Evolutionary conservation across 2,329 filamentous ascomycete species (phyloP).

Genomic region (Grosmannia serpens): DNA sequence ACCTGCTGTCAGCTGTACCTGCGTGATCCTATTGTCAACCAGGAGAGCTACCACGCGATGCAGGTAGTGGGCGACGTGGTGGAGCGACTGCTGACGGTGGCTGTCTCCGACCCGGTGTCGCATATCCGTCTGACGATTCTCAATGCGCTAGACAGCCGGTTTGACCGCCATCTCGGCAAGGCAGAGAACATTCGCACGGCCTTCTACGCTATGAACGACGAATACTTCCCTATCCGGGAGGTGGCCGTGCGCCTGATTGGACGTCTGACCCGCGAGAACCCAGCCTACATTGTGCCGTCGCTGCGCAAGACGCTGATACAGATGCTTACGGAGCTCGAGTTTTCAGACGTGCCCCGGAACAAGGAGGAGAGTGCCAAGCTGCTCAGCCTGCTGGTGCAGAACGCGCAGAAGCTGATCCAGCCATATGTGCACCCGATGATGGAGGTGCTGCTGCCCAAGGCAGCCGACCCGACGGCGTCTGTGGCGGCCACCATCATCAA

Average conservation of each 20-base stretch:
- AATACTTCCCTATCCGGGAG: conserved; percentile 83
- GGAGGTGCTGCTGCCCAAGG: conserved; percentile 84
- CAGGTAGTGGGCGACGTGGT: conserved; percentile 98
- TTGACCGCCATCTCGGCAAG: conserved; percentile 92
- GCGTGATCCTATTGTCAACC: conserved; percentile 91
- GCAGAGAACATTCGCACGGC: conserved; percentile 94
- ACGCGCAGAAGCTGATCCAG: conserved; percentile 85
- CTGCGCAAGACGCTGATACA: conserved; percentile 91
- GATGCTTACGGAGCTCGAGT: conserved; percentile 89
- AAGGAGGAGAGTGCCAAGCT: conserved; percentile 95
- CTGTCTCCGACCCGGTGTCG: conserved; percentile 81
- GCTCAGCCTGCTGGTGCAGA: conserved; percentile 83
- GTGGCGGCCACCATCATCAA: conserved; percentile 93
- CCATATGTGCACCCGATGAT: conserved; percentile 97
- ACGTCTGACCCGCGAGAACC: conserved; percentile 79
- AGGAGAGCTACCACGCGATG: conserved; percentile 92
- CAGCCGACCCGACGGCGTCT: conserved; percentile 69
- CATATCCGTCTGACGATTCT: conserved; percentile 84
- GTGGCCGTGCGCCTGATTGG: conserved; percentile 95
- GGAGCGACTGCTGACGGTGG: conserved; percentile 88
- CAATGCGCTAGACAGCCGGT: conserved; percentile 79
- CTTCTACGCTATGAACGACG: conserved; percentile 92
- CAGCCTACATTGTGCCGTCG: conserved; percentile 94
- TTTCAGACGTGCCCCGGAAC: conserved; percentile 84
- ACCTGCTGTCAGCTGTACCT: conserved; percentile 98